A percentile compares a stretch with the other conserved stretches of the same genome.
These are phyloP conservation scores for Penicillium arizonense DNA, from an alignment of 495 filamentous ascomycete species.

Conservation along the genomic window DNA sequence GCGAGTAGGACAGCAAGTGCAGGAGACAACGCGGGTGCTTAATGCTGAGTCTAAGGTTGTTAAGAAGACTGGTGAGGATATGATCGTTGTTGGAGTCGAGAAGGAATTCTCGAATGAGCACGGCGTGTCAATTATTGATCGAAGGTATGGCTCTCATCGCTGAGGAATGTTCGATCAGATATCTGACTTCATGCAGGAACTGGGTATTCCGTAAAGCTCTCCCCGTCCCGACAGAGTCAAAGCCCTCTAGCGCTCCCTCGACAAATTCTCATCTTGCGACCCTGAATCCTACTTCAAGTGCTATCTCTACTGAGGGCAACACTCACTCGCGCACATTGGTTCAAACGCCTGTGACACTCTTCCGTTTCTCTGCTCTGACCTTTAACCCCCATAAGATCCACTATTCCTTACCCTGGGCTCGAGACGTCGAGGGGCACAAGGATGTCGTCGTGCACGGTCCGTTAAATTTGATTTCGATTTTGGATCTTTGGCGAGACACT, in stretches of 20 bases:
- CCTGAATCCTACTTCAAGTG: conserved; percentile 18
- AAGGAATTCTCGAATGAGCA: conserved; percentile 54
- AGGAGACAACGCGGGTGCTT: conserved; percentile 56
- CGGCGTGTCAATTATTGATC: conserved; percentile 53
- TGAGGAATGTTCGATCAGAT: background rate
- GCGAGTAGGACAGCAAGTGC: conserved; percentile 51
- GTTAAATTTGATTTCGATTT: conserved; percentile 60
- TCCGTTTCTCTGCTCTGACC: conserved; percentile 70
- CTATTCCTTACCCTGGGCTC: conserved; percentile 59
- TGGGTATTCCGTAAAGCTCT: conserved; percentile 60
- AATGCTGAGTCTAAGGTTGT: conserved; percentile 50
- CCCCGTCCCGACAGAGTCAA: conserved; percentile 18
- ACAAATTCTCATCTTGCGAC: conserved; percentile 18
- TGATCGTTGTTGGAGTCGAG: conserved; percentile 65
- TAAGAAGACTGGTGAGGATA: conserved; percentile 55
- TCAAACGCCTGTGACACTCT: conserved; percentile 58
- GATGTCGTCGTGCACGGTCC: conserved; percentile 63
- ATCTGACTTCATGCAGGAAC: conserved; percentile 36
- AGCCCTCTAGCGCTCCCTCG: conserved; percentile 10
- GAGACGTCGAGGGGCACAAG: conserved; percentile 57
- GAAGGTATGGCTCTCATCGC: conserved; percentile 32
- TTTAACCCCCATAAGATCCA: conserved; percentile 76
- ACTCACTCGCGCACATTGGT: conserved; percentile 43
- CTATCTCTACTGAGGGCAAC: conserved; percentile 23
- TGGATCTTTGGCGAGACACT: conserved; percentile 62